Conservation (phyloP, 2,329 filamentous ascomycete genomes). For the Geosmithia putterillii region DNA sequence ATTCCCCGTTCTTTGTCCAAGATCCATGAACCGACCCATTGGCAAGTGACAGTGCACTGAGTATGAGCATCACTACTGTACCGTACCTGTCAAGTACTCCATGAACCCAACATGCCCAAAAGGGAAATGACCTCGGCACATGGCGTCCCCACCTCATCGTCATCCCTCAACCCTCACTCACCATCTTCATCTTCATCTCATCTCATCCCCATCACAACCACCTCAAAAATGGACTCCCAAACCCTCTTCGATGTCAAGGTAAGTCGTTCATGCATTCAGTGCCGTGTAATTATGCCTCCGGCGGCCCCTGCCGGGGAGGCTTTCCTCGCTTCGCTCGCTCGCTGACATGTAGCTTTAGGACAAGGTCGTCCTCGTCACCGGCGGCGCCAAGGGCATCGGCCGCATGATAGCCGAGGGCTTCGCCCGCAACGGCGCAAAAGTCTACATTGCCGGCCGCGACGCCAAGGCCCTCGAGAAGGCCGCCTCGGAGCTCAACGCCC, state of each 20-base stretch:
- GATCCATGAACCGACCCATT: no score
- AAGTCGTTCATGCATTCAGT: no score
- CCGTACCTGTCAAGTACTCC: not conserved
- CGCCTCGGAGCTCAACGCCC: conserved; percentile 41
- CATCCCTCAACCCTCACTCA: not conserved
- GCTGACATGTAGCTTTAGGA: conserved; percentile 26
- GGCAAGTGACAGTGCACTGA: no score
- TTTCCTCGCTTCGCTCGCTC: not conserved
- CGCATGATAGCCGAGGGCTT: conserved; percentile 57
- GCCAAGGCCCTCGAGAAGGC: conserved; percentile 42
- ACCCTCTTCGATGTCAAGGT: conserved; percentile 49
- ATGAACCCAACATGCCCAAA: no score
- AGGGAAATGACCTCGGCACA: not conserved
- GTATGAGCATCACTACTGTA: not conserved
- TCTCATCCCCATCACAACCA: not conserved
- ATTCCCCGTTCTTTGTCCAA: no score
- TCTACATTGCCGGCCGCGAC: conserved; percentile 56
- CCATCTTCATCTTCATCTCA: not conserved
- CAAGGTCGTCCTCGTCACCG: conserved; percentile 47
- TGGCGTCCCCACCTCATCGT: not conserved
- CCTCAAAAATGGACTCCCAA: conserved; percentile 36
- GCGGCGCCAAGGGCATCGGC: conserved; percentile 49
- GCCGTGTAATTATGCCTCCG: not conserved
- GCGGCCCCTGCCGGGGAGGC: not conserved
- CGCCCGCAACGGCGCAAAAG: conserved; percentile 48